Evolutionary conservation across 495 filamentous ascomycete species (phyloP).

Genomic region (Penicilliopsis zonata): DNA sequence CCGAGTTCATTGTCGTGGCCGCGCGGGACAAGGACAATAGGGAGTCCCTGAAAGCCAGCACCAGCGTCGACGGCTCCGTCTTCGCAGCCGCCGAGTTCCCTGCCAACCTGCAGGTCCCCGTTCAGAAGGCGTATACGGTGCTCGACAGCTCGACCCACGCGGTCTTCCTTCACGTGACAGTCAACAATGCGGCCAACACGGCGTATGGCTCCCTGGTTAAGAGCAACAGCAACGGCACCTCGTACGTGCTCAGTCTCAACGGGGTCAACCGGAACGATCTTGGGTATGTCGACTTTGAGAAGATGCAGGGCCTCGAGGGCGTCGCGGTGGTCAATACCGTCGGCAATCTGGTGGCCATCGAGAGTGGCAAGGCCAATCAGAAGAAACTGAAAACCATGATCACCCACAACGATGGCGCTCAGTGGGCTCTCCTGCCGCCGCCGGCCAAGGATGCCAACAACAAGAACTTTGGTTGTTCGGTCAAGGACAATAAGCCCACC

Average conservation of each 20-base stretch:
- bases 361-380: conserved; percentile 45
- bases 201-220: conserved; percentile 85
- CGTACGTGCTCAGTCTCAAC: conserved; percentile 69
- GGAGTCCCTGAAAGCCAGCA: conserved; percentile 59
- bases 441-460: conserved; percentile 56
- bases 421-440: conserved; percentile 66
- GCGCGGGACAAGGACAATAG: conserved; percentile 49
- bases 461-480: conserved; percentile 56
- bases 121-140: conserved; percentile 78
- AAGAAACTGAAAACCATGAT: conserved; percentile 86
- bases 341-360: conserved; percentile 49
- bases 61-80: conserved; percentile 67
- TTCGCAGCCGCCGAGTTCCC: conserved; percentile 86
- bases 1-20: conserved; percentile 89
- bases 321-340: conserved; percentile 81
- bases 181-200: conserved; percentile 43
- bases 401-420: conserved; percentile 87
- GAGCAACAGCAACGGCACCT: conserved; percentile 95
- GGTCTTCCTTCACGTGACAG: conserved; percentile 82
- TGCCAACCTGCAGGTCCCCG: conserved; percentile 59
- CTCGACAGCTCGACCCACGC: conserved; percentile 87
- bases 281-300: conserved; percentile 91
- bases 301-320: conserved; percentile 82
- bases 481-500: conserved; percentile 28
- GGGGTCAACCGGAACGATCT: conserved; percentile 62